Conservation (phyloP, 148 eudicot genomes). For the Hydrangea macrophylla region DNA sequence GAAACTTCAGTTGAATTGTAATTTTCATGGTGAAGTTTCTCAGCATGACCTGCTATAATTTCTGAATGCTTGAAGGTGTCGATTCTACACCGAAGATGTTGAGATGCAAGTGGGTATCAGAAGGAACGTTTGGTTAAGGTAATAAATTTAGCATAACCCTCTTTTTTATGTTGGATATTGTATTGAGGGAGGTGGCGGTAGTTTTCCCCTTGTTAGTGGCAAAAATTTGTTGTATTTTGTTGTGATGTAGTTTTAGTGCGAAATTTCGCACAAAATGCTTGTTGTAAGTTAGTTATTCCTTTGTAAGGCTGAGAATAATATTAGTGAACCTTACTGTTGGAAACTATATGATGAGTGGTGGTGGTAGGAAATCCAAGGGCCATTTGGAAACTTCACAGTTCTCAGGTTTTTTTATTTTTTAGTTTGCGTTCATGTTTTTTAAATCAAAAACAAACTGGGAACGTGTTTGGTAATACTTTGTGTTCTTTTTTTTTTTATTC, state of each 20-base stretch:
- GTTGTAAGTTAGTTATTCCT: neutral
- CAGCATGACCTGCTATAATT: slow-evolving; percentile 1
- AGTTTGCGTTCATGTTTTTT: too few species aligned
- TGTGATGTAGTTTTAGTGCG: neutral
- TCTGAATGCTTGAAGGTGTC: neutral
- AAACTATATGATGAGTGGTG: too few species aligned
- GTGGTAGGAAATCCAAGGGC: too few species aligned
- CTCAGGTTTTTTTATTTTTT: too few species aligned
- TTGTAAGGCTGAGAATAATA: neutral
- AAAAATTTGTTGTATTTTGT: neutral
- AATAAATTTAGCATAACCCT: neutral
- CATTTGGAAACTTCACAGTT: too few species aligned
- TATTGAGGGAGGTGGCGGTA: slow-evolving; percentile 5
- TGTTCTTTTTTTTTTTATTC: too few species aligned
- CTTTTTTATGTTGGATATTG: neutral
- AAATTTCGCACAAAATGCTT: neutral
- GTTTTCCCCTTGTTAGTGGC: neutral
- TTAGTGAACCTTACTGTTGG: too few species aligned
- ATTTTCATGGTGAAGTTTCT: neutral
- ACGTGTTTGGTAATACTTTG: too few species aligned
- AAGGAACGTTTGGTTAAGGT: neutral
- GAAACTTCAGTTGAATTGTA: neutral
- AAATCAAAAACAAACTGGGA: too few species aligned
- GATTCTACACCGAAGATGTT: neutral
- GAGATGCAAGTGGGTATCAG: neutral